Evolutionary conservation across 1,139 yeast genomes (phyloP), one percentile per base, ranked within the genome.

Genomic region (Debaryomycetaceae sp.): DNA sequence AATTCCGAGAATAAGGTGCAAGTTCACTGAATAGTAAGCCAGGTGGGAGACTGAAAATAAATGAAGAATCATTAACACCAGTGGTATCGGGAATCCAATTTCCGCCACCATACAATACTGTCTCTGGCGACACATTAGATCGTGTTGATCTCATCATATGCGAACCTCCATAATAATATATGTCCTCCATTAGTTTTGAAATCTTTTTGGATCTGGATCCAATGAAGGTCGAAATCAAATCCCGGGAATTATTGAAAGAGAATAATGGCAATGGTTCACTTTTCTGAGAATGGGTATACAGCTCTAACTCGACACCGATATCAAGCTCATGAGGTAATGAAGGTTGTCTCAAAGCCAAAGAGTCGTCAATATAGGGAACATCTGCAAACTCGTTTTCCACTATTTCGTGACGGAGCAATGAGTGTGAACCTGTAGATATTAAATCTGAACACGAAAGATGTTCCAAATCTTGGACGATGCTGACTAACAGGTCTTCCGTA

Each of bases 361-460:
- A 52, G 19, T 52, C 69, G 41, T 59, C 69, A 40, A 61, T 55
- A 41, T 48, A 56, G 39, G 50, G 63, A 35, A 56, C 52, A 51
- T 58, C 71, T 1, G 70, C 51, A 30, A 70, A 59, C 41, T 77
- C 75, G 37, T 75, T 71, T 2, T 47, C 45, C 22, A 63, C 59
- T 3, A 45, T 41, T 1, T 65, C 68, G 41, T 73, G 75, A 3
- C 52, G 52, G 11, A 77, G 46, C 30, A 56, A 56, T 0, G 84
- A 75, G n/a, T 46, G 48, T 9, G 68, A 51, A 33, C 54, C 48
- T 1, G 51, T 43, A 2, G 55, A 52, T 9, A 78, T 51, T 2
- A 71, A 46, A 49, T 79, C 81, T 2, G 68, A 50, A 5, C 49
- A 36, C 0, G 83, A 77, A 5, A 60, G 45, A 1, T 58, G 31